Percentiles rank a stretch among this genome's conserved stretches.
Evolutionary conservation across 1,284 basidiomycete species (phyloP).

Genomic region (Naganishia liquefaciens): DNA sequence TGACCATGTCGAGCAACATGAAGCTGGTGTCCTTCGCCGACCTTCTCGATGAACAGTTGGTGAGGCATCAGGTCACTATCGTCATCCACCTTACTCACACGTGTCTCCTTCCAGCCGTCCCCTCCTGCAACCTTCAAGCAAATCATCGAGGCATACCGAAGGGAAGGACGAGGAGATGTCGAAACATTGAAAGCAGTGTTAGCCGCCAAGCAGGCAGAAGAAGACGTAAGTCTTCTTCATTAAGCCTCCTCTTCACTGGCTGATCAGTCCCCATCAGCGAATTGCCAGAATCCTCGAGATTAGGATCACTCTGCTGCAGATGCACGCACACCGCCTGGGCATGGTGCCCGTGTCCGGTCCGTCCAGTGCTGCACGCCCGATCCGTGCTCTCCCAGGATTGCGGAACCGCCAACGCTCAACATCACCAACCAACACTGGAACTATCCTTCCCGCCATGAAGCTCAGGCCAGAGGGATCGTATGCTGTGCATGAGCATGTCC

Average conservation of each 20-base stretch:
- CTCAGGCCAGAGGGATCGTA: neutral
- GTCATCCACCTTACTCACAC: neutral
- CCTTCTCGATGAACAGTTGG: constrained; percentile 30
- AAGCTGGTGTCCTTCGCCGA: constrained; percentile 29
- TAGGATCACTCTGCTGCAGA: constrained; percentile 29
- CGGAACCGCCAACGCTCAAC: constrained; percentile 24
- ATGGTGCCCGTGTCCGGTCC: constrained; percentile 18
- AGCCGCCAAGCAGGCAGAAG: constrained; percentile 83
- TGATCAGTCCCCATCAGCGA: constrained; percentile 9
- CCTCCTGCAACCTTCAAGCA: constrained; percentile 74
- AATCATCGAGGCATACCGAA: constrained; percentile 77
- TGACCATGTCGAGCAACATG: neutral
- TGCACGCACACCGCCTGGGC: constrained; percentile 31
- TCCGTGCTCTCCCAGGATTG: neutral
- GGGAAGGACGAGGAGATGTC: constrained; percentile 81
- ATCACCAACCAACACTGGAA: neutral
- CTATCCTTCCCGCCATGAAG: constrained; percentile 7
- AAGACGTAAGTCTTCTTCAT: constrained; percentile 63
- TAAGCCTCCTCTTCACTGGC: neutral
- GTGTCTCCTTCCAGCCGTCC: constrained; percentile 17
- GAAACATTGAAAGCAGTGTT: constrained; percentile 84
- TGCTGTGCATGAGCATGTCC: neutral
- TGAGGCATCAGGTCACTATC: neutral
- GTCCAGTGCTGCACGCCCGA: neutral
- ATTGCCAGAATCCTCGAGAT: constrained; percentile 32